Evolutionary conservation across 1,284 basidiomycete genomes (phyloP), one percentile per base, ranked within the genome.

Genomic region (Farysia itapuensis): DNA sequence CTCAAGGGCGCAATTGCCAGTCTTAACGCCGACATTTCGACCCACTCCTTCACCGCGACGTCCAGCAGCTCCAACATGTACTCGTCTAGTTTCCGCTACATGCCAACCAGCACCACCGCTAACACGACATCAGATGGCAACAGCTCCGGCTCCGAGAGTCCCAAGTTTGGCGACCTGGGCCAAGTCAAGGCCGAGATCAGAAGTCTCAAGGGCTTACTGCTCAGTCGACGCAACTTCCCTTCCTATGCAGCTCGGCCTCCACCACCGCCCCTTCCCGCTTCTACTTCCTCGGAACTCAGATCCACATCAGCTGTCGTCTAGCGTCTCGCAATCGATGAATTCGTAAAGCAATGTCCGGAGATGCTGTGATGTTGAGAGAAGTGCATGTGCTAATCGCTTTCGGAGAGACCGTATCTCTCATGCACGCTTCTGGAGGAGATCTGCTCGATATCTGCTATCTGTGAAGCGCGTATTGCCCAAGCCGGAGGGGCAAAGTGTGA

Each of bases 131-230:
- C 8, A 9, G 35, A 32, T 25, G 24, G 32, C 15, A 21, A 18
- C 12, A 33, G 19, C 12, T 39, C 24, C 14, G 53, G 60, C 5
- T 24, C 45, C 2, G 46, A 50, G 20, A 51, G 43, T 19, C 43
- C 56, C 5, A 50, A 48, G 24, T 43, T 39, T 0, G 66, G 49
- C 3, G 67, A 67, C 33, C 34, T 67, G n/a, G 66, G 51, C 13
- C 71, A 73, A 60, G 59, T 74, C 41, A 68, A 67, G 42, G 72
- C 72, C 5, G 72, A 74, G 35, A 73, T 74, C 23, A 45, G 72
- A 15, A 72, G 63, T 24, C 36, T 74, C 34, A 74, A 74, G 28
- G 72, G 72, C 1, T 30, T 74, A n/a, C 21, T 74, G 45, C 41
- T 74, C 19, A 71, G 68, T 31, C 40, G 57, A 12, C 50, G 67